Base-by-base conservation (phyloP, 2,329 filamentous ascomycete species). In the Alternaria novae-zelandiae region DNA sequence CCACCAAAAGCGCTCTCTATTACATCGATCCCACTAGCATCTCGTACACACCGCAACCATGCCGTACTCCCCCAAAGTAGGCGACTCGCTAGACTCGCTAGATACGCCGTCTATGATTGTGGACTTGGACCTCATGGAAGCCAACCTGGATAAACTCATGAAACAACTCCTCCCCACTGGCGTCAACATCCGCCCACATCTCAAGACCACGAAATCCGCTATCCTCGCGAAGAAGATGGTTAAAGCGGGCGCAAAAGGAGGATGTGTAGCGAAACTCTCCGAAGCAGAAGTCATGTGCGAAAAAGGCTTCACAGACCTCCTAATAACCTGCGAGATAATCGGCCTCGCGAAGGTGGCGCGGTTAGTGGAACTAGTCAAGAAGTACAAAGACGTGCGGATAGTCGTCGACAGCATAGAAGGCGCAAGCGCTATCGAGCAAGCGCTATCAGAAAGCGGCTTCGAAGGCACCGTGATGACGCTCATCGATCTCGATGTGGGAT, bases 61-160 rank as follows among this genome's bases (percentile, higher is more conserved):
- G 72, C 53, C 68, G 8, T 84, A 84, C 69, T 51, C 70, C 32
- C 83, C 83, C 11, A 74, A 80, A 64, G 66, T 83, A 49, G 84
- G 84, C 58, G 81, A 84, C 64, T 62, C 63, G 12, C 63, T 86
- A 69, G 74, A 77, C 5, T 72, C 71, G 60, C 83, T 87, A 46
- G 86, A 87, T 69, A 87, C 86, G 0, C 86, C 85, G 1, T 86
- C 84, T 56, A 87, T 87, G 84, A 81, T 87, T 47, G 85, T 86
- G 49, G 82, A 87, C 55, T 80, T 87, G 10, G 81, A 84, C 59
- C 73, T 84, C 5, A 85, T 86, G 83, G 84, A 87, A 61, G 66
- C 75, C 66, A 87, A 87, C 72, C 83, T 87, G 65, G 64, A 76
- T 11, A 84, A 82, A 32, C 79, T 86, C 11, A 81, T 86, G 72